Evolutionary conservation across 768 basidiomycete genomes (phyloP).

Genomic region (Rubroboletus satanas): DNA sequence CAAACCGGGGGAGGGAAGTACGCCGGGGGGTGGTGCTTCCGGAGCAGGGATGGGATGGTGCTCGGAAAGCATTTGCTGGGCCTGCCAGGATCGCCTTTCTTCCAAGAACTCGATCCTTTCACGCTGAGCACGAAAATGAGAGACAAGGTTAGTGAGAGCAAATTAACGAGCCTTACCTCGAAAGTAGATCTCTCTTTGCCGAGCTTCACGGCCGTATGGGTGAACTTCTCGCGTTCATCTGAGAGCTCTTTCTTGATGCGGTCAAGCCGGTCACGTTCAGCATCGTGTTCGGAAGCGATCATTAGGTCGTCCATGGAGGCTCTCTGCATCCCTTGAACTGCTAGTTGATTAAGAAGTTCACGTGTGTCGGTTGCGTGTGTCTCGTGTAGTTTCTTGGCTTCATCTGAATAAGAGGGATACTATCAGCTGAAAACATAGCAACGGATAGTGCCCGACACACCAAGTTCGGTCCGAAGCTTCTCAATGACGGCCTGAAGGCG

Average conservation of each 20-base stretch:
- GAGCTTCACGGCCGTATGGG: slow-evolving; percentile 58
- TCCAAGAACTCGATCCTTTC: slow-evolving; percentile 59
- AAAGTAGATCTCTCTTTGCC: slow-evolving; percentile 61
- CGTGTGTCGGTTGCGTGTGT: slow-evolving; percentile 44
- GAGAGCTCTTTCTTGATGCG: slow-evolving; percentile 55
- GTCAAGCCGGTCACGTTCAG: slow-evolving; percentile 52
- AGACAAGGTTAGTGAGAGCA: not conserved
- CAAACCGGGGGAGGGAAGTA: slow-evolving; percentile 18
- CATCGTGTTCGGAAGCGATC: slow-evolving; percentile 49
- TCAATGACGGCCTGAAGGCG: slow-evolving; percentile 49
- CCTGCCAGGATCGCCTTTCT: slow-evolving; percentile 73
- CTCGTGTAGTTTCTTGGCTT: slow-evolving; percentile 44
- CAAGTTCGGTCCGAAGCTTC: slow-evolving; percentile 53
- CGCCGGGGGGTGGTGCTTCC: slow-evolving; percentile 23
- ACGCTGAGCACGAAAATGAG: slow-evolving; percentile 38
- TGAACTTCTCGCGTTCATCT: slow-evolving; percentile 59
- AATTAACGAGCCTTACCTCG: slow-evolving; percentile 47
- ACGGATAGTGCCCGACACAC: slow-evolving; percentile 34
- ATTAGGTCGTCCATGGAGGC: slow-evolving; percentile 45
- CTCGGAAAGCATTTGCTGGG: slow-evolving; percentile 57
- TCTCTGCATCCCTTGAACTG: slow-evolving; percentile 35
- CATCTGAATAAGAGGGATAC: slow-evolving; percentile 32
- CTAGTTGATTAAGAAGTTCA: slow-evolving; percentile 54
- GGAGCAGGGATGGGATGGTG: slow-evolving; percentile 40
- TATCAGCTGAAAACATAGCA: slow-evolving; percentile 9